A percentile compares a stretch with the other conserved stretches of the same genome.
Conservation (phyloP, 768 basidiomycete species). For the Collybiopsis confluens region DNA sequence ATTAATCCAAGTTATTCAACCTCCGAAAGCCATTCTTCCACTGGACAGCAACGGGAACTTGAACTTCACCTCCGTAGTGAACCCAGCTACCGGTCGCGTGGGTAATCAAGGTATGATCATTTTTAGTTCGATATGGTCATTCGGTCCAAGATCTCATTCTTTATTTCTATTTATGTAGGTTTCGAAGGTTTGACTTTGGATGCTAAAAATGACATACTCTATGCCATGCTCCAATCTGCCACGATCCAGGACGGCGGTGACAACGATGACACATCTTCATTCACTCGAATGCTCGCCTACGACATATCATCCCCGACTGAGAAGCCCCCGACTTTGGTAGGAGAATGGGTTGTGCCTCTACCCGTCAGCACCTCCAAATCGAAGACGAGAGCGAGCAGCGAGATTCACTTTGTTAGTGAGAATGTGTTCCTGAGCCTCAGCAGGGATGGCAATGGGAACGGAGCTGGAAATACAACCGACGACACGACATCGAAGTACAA, state of each 20-base stretch:
- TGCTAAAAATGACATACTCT: conserved; percentile 42
- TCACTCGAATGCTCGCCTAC: conserved; percentile 55
- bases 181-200: conserved; percentile 59
- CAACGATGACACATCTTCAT: conserved; percentile 41
- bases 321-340: conserved; percentile 34
- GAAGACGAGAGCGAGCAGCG: conserved; percentile 49
- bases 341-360: conserved; percentile 59
- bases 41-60: conserved; percentile 34
- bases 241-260: conserved; percentile 60
- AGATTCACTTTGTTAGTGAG: conserved; percentile 51
- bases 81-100: conserved; percentile 49
- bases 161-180: conserved; percentile 25
- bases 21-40: conserved; percentile 55
- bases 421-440: conserved; percentile 56
- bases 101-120: conserved; percentile 55
- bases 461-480: conserved; percentile 27
- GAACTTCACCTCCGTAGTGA: conserved; percentile 46
- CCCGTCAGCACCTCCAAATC: conserved; percentile 44
- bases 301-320: conserved; percentile 34
- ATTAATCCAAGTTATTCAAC: conserved; percentile 53
- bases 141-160: neutral
- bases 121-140: too few species aligned
- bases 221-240: conserved; percentile 60
- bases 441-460: conserved; percentile 58
- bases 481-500: conserved; percentile 49